Evolutionary conservation across 2,329 filamentous ascomycete species (phyloP), one percentile per base, ranked within the genome.

Genomic region (Parastagonospora avenae): DNA sequence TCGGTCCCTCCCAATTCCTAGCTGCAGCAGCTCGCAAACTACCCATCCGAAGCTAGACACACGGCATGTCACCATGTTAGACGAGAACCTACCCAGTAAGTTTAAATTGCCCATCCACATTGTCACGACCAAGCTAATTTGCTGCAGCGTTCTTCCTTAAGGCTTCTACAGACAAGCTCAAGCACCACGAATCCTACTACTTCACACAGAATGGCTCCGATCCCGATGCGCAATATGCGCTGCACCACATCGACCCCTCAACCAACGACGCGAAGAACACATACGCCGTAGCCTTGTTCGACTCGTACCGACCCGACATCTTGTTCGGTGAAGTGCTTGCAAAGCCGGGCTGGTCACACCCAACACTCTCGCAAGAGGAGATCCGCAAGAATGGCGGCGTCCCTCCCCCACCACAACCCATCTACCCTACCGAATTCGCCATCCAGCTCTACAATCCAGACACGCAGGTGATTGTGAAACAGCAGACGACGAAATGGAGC

Each of bases 371-470:
- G 1, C 85, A 89, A 41, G 91, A 94, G 46, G 89, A 95, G 68
- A 83, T 92, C 49, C 85, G 91, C 55, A 82, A 75, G 53, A 83
- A 89, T 66, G 87, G 86, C 54, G 88, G 87, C 12, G 76, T 85
- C 1, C 78, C 82, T 2, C 86, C 83, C 16, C 83, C 82, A 12
- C 87, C 88, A 1, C 82, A 88, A 52, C 89, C 92, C 8, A 80
- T 90, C 30, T 83, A 91, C 27, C 92, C 93, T 0, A 86, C 87
- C 49, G 80, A 85, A 46, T 96, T 97, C 72, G 81, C 82, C n/a
- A 82, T 97, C 33, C 88, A 93, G 64, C 85, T 99, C 2, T 97
- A 97, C 80, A 94, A 96, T 70, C 94, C 94, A 0, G 93, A 97
- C 71, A 91, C 94, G 73, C 83, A 89, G 62, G 79, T 97, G 15